These are phyloP conservation scores for Abelmoschus esculentus DNA, from an alignment of 345 rosid genomes.

Conservation along the genomic window DNA sequence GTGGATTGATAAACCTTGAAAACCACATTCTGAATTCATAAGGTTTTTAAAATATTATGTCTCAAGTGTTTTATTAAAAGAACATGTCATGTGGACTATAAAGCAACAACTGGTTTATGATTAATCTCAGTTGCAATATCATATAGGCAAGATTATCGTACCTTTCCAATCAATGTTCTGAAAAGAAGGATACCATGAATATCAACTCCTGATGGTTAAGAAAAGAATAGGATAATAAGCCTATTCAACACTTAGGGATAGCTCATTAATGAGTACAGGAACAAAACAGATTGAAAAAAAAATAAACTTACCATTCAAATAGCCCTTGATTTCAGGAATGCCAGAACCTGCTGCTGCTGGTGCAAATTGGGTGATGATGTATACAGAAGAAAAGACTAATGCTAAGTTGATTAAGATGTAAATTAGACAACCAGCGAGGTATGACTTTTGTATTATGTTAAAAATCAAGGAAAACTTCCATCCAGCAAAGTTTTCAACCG, in stretches of 20 bases:
- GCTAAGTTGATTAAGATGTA: constrained; percentile 71
- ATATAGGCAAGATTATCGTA: constrained; percentile 21
- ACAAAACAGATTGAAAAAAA: not conserved
- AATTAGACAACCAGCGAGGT: constrained; percentile 70
- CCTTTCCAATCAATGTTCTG: constrained; percentile 98
- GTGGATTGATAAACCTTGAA: not conserved
- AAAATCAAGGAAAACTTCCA: constrained; percentile 83
- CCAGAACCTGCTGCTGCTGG: constrained; percentile 99
- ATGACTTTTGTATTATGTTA: constrained; percentile 75
- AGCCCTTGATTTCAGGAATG: constrained; percentile 94
- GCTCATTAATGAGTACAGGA: not conserved
- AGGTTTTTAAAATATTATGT: not conserved
- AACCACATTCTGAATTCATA: not conserved
- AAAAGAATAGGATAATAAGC: constrained; percentile 1
- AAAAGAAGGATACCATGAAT: constrained; percentile 80
- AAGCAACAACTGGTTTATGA: not conserved
- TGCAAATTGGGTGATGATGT: constrained; percentile 75
- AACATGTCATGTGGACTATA: not conserved
- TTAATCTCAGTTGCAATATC: constrained; percentile 1
- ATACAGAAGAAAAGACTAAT: constrained; percentile 84
- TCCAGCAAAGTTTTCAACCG: constrained; percentile 96
- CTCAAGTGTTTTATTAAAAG: not conserved
- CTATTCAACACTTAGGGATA: not conserved
- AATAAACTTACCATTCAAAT: constrained; percentile 77
- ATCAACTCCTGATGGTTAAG: constrained; percentile 60